Evolutionary conservation across 441 rosid genomes (phyloP), one percentile per base, ranked within the genome.

Genomic region (Sinapis alba): DNA sequence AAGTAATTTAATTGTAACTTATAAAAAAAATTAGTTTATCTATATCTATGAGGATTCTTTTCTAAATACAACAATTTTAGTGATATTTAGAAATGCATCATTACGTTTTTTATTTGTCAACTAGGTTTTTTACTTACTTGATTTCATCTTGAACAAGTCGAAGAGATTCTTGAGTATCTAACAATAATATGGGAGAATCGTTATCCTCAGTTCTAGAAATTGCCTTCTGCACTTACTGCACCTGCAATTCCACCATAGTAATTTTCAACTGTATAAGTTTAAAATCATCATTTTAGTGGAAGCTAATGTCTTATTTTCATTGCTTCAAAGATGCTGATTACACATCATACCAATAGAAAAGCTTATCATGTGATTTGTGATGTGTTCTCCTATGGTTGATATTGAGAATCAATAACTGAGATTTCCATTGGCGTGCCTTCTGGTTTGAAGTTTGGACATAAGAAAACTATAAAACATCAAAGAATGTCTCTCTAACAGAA

Each of bases 241-340:
- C 87, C 77, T 76, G 86, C 93, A 65, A 77, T 90, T 51, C 91
- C 97, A 28, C 76, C 81, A 62, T 84, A 94, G 94, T 93, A 85
- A 65, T 47, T 47, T 72, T 56, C 75, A 58, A 64, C 50, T 81
- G 27, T 78, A 64, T 30, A 30, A 30, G 34, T 30, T 30, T 7
- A 65, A 57, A 11, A 66, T 12, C 62, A 34, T 26, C 27, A 28
- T 47, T 53, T 23, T 30, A 30, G 34, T 0, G 13, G 4, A 30
- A 2, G 5, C 0, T 47, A 28, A 0, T 28, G 34, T 20, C 21
- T 0, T 38, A 45, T 64, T 72, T 62, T 6, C 20, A 1, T 54
- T 12, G 50, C 18, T 65, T 41, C 0, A 13, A 7, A 53, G 69
- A 62, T 41, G 26, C 19, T 63, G 57, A 7, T 56, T 9, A 56